A percentile compares a stretch with the other conserved stretches of the same genome.
phyloP scores from a whole-genome alignment of 2,329 filamentous ascomycete species.

The Ramularia endophylla region DNA sequence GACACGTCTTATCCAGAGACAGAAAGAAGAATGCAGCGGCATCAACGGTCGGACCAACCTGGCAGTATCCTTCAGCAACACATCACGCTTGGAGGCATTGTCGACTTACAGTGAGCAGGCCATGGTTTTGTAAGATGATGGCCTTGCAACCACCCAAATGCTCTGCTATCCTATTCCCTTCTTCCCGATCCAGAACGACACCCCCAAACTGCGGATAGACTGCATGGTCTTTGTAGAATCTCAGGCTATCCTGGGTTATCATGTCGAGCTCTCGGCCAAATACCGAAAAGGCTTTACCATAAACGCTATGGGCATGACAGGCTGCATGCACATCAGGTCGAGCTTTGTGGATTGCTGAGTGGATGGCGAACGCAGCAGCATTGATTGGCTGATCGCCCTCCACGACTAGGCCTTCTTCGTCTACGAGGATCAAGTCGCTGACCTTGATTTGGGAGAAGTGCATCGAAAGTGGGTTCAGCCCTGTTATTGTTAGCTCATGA shows the following conservation, averaged over 20 bases:
- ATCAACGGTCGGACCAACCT: slow-evolving; percentile 34
- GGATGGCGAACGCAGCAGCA: slow-evolving; percentile 42
- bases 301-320: slow-evolving; percentile 38
- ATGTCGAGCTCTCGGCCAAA: slow-evolving; percentile 43
- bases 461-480: slow-evolving; percentile 39
- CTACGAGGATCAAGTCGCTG: slow-evolving; percentile 41
- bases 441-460: slow-evolving; percentile 41
- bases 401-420: slow-evolving; percentile 38
- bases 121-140: slow-evolving; percentile 39
- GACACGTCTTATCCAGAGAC: slow-evolving; percentile 41
- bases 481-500: neutral
- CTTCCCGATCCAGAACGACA: slow-evolving; percentile 39
- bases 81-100: neutral
- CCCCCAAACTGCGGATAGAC: slow-evolving; percentile 44
- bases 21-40: slow-evolving; percentile 44
- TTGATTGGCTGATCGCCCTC: slow-evolving; percentile 41
- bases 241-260: slow-evolving; percentile 43
- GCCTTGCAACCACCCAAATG: slow-evolving; percentile 35
- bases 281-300: slow-evolving; percentile 43
- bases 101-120: slow-evolving; percentile 38
- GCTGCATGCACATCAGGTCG: slow-evolving; percentile 39
- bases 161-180: slow-evolving; percentile 39
- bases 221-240: slow-evolving; percentile 38
- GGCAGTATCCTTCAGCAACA: slow-evolving; percentile 3
- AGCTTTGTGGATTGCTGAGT: slow-evolving; percentile 36